Base-by-base conservation (phyloP, 23 red algal species). In the Agarophyton chilense region DNA sequence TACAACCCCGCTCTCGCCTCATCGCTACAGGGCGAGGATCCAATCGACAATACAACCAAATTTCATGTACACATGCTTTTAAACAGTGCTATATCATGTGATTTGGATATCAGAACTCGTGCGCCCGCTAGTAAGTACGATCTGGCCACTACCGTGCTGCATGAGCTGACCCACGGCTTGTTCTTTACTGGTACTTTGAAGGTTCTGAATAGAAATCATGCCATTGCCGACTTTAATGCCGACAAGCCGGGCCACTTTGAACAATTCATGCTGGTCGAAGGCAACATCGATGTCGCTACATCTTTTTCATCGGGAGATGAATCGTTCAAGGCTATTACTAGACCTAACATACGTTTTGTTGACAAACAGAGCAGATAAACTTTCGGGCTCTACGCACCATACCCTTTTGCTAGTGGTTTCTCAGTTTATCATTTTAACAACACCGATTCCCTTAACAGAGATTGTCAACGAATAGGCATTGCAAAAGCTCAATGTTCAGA, bases 111-210 rank as follows among this genome's bases (percentile, higher is more conserved):
- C 19, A 32, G 7, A 8, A 65, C 56, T 28, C 66, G 56, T 1
- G 81, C 80, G 0, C 82, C 83, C 2, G 17, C 5, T 12, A 24
- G 55, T n/a, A 76, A 62, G 50, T 89, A 62, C 39, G 91, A 94
- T 61, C 58, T 94, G 29, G 64, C 80, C 28, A 94, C 91, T 5
- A 88, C 83, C 60, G 66, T 86, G 9, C 21, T 94, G 72, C 91
- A 87, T 44, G 81, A 94, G 70, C 70, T 94, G 17, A 79, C 80
- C 4, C 81, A 81, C 25, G 91, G 91, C 18, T 78, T 94, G 67
- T 84, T 84, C 58, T 94, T 94, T 47, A 64, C 81, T 8, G 91
- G 91, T 24, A 79, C 54, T 11, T 54, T 94, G 53, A 77, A 60
- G n/a, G 43, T 79, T 18, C 21, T n/a, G 12, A 32, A 50, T 17